Evolutionary conservation across 257 asterid genomes (phyloP).

Genomic region (Mitragyna speciosa): DNA sequence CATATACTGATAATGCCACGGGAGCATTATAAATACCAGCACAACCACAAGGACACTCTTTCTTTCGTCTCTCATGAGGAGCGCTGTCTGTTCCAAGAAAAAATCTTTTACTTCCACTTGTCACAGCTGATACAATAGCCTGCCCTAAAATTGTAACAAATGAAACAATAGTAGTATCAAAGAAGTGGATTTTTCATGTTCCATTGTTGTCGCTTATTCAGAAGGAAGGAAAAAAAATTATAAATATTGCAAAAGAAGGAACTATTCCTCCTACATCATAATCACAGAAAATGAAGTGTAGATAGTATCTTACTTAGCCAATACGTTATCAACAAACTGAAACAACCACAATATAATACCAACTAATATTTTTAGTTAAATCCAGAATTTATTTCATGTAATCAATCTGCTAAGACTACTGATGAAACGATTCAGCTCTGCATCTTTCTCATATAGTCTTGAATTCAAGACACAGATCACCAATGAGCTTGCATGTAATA

Average conservation of each 20-base stretch:
- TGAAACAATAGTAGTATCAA: neutral
- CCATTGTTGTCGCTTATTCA: neutral
- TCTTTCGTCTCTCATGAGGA: conserved; percentile 75
- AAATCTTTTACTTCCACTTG: conserved; percentile 77
- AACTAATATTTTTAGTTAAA: neutral
- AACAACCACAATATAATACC: neutral
- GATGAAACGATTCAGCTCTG: neutral
- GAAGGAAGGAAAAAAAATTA: neutral
- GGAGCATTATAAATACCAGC: conserved; percentile 94
- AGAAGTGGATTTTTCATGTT: neutral
- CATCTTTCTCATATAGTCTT: neutral
- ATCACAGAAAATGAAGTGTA: neutral
- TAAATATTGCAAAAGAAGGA: neutral
- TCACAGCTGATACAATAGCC: conserved; percentile 83
- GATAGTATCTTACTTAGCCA: neutral
- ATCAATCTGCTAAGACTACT: neutral
- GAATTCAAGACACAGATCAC: neutral
- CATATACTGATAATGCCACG: conserved; percentile 84
- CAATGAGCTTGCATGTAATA: neutral
- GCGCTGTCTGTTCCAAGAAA: conserved; percentile 97
- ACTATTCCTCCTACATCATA: neutral
- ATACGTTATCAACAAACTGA: neutral
- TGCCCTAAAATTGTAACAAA: conserved; percentile 51
- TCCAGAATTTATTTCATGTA: too few species aligned
- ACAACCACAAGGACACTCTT: conserved; percentile 84